These are phyloP conservation scores for Leucogyrophana mollusca DNA, from an alignment of 768 basidiomycete species.

Conservation along the genomic window DNA sequence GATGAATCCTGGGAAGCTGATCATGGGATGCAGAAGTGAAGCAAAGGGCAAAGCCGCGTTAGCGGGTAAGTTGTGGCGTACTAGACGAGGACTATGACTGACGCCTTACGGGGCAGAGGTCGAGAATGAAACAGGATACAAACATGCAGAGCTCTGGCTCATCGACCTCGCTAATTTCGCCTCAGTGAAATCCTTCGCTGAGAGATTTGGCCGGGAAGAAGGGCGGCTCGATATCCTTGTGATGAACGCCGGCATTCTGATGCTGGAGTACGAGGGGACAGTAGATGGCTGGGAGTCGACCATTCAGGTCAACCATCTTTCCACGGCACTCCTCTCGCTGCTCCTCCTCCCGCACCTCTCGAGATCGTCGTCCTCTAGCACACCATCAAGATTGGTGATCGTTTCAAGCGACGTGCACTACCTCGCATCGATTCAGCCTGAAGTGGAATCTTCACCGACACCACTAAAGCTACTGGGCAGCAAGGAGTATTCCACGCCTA, in stretches of 20 bases:
- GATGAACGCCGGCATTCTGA: conserved; percentile 38
- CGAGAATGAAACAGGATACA: conserved; percentile 23
- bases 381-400: conserved; percentile 26
- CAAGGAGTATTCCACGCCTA: conserved; percentile 15
- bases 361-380: conserved; percentile 9
- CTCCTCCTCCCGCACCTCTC: conserved; percentile 30
- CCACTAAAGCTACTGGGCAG: conserved; percentile 24
- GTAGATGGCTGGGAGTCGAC: conserved; percentile 46
- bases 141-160: conserved; percentile 35
- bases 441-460: conserved; percentile 12
- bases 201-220: conserved; percentile 18
- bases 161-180: conserved; percentile 41
- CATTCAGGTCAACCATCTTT: conserved; percentile 39
- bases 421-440: conserved; percentile 12
- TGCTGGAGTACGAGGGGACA: conserved; percentile 20
- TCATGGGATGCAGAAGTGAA: conserved; percentile 27
- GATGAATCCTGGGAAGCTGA: conserved; percentile 27
- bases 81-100: background rate
- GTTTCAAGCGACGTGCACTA: conserved; percentile 30
- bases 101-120: conserved; percentile 16
- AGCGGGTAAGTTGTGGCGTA: conserved; percentile 11
- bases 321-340: conserved; percentile 29
- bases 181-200: conserved; percentile 39
- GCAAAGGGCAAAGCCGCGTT: conserved; percentile 20
- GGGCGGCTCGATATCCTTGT: conserved; percentile 41